These are phyloP conservation scores for Eimeria tenella DNA, from an alignment of 169 alveolate species.

Conservation along the genomic window DNA sequence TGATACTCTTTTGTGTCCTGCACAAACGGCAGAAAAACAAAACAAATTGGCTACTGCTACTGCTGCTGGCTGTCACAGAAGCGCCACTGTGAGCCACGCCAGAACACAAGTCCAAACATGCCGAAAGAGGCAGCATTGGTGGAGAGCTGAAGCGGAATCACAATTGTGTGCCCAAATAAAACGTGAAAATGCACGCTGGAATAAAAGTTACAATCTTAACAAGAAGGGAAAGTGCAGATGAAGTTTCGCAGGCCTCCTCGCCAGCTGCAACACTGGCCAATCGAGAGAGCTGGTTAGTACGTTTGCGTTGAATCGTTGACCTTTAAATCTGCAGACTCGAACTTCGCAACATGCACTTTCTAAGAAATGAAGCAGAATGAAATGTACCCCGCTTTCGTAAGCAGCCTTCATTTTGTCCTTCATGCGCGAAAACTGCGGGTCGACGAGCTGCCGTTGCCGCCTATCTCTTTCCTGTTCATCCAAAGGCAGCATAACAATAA, in stretches of 20 bases:
- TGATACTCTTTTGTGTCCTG: slow-evolving; percentile 36
- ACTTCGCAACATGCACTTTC: neutral
- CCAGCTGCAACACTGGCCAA: too few relatives aligned
- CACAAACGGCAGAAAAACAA: neutral
- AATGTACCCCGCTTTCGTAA: neutral
- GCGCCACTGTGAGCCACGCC: neutral
- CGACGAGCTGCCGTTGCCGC: slow-evolving; percentile 38
- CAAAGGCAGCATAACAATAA: neutral
- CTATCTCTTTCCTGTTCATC: slow-evolving; percentile 23
- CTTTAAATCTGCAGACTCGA: too few relatives aligned
- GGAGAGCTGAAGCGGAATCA: too few relatives aligned
- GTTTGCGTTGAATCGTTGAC: too few relatives aligned
- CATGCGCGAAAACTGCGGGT: slow-evolving; percentile 43
- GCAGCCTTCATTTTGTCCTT: slow-evolving; percentile 46
- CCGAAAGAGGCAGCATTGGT: too few relatives aligned
- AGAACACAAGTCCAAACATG: too few relatives aligned
- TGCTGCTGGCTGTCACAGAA: neutral
- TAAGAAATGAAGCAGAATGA: neutral
- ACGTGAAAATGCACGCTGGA: neutral
- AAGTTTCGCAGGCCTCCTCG: neutral
- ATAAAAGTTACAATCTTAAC: too few relatives aligned
- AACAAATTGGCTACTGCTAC: neutral
- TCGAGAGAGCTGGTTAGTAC: too few relatives aligned
- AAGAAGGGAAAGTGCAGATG: neutral
- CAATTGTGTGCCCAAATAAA: too few relatives aligned